These are phyloP conservation scores for Rhodotorula mucilaginosa DNA, from an alignment of 1,284 basidiomycete species.

Conservation along the genomic window DNA sequence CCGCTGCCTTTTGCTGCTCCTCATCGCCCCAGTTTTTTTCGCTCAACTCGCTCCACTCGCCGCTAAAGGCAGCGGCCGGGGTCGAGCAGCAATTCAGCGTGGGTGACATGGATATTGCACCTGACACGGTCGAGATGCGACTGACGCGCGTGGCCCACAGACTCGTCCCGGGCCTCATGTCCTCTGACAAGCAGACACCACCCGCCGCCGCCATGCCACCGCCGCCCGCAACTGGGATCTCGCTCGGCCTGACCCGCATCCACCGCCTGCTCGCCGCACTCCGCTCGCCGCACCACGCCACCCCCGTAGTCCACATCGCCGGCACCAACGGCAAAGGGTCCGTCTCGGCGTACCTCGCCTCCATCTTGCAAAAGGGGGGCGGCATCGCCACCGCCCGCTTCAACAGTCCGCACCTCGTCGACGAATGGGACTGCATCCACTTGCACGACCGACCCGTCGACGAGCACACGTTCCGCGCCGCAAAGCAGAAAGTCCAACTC, in stretches of 20 bases:
- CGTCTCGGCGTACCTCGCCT: conserved; percentile 77
- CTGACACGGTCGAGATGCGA: no score
- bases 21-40: no score
- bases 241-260: conserved; percentile 74
- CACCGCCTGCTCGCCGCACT: conserved; percentile 60
- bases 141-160: neutral
- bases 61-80: no score
- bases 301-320: conserved; percentile 86
- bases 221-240: conserved; percentile 54
- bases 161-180: neutral
- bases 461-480: conserved; percentile 56
- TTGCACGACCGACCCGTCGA: conserved; percentile 55
- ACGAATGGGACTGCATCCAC: conserved; percentile 72
- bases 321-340: conserved; percentile 99
- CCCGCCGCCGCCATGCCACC: neutral
- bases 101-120: no score
- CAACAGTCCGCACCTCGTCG: conserved; percentile 88
- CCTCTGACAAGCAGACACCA: neutral
- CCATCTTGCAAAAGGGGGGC: conserved; percentile 62
- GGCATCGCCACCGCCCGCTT: conserved; percentile 70
- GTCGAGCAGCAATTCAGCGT: no score
- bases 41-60: no score
- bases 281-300: conserved; percentile 58
- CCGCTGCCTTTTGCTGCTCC: no score
- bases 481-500: conserved; percentile 56